Base-by-base conservation (phyloP, 148 eudicot genomes). In the Rhododendron simsii region DNA sequence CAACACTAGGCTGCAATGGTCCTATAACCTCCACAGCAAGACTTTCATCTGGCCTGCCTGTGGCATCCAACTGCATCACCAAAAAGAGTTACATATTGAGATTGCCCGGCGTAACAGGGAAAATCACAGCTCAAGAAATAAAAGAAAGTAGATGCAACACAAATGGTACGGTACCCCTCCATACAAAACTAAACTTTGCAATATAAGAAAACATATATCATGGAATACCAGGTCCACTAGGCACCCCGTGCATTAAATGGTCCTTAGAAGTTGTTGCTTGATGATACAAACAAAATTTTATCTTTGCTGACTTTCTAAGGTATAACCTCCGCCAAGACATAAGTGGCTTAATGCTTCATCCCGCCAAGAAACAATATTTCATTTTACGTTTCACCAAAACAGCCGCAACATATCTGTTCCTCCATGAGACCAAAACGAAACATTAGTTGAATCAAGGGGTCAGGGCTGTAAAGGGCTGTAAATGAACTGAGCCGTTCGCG, bases 1-100 rank as follows among this genome's bases (percentile, higher is more conserved):
- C 96, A 71, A 81, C 65, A 83, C 85, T 84, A 63, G 95, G 93
- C 83, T 90, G 91, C 59, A 94, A 91, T 53, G 93, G 90, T 85
- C 98, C 95, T 57, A 88, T 82, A 69, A 96, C 69, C 89, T 96
- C 98, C 78, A 92, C 86, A 81, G 94, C 84, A 85, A 96, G 98
- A 91, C 96, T 94, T 90, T 96, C 99, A 89, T 96, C 99, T 84
- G 99, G 96, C 87, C 99, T 91, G 65, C 99, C 99, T 26, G 91
- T 89, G 80, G 99, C 98, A 91, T 95, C 98, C 90, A 96, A 89
- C 99, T 96, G 93, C 91, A 91, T 83, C 77, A 55, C 83, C 86
- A 89, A 55, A 81, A 83, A 78, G n/a, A 86, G 45, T 41, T 78
- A 81, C 2, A 23, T 80, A 13, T 48, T 80, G 4, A 21, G 59